Conservation (phyloP, 495 filamentous ascomycete species). For the Penicillium angulare region DNA sequence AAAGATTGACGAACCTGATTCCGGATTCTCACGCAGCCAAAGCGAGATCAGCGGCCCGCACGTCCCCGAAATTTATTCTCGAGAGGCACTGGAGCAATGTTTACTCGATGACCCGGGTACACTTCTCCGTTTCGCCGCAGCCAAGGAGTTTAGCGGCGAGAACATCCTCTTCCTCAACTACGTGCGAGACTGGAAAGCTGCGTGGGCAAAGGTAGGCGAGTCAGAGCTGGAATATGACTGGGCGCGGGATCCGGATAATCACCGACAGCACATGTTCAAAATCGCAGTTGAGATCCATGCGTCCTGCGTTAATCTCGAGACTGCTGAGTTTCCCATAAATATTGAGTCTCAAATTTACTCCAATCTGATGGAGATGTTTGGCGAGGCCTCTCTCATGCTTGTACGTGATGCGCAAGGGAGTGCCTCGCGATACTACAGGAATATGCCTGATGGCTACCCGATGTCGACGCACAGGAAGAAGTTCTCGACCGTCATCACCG, state of each 20-base stretch:
- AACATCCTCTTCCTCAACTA: slow-evolving; percentile 57
- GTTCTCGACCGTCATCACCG: background rate
- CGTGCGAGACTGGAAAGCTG: slow-evolving; percentile 48
- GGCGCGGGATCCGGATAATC: slow-evolving; percentile 33
- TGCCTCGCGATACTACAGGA: background rate
- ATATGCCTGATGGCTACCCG: slow-evolving; percentile 2
- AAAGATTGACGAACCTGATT: slow-evolving; percentile 2
- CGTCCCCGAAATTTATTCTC: slow-evolving; percentile 39
- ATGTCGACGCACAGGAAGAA: slow-evolving; percentile 5
- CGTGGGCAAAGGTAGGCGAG: slow-evolving; percentile 20
- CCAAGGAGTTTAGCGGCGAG: slow-evolving; percentile 56
- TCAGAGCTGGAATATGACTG: slow-evolving; percentile 16
- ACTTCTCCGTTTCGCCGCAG: slow-evolving; percentile 52
- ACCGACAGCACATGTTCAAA: slow-evolving; percentile 15
- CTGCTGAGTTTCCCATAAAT: slow-evolving; percentile 56
- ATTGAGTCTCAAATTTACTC: slow-evolving; percentile 41
- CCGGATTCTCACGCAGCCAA: slow-evolving; percentile 10
- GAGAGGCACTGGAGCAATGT: slow-evolving; percentile 51
- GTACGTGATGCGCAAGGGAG: background rate
- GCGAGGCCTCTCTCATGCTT: slow-evolving; percentile 15
- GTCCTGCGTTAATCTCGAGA: slow-evolving; percentile 42
- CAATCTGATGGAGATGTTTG: slow-evolving; percentile 40
- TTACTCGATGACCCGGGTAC: slow-evolving; percentile 43
- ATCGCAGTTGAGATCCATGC: slow-evolving; percentile 50
- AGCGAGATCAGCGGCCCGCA: slow-evolving; percentile 17